Conservation (phyloP, 345 rosid species). For the Turritis glabra region DNA sequence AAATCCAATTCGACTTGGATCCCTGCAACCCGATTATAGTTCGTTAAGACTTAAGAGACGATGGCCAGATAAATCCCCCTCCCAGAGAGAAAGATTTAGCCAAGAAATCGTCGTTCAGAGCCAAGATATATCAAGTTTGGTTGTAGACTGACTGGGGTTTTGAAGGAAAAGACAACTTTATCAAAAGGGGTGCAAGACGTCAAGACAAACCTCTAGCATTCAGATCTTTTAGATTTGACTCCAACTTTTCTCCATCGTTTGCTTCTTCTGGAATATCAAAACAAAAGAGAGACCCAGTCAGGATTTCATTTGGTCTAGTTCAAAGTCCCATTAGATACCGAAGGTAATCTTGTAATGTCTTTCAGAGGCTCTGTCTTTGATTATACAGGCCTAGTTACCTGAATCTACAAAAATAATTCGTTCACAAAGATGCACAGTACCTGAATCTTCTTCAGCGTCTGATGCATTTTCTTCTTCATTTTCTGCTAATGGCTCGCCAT, state of each 20-base stretch:
- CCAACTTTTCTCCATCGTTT: constrained; percentile 59
- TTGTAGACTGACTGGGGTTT: neutral
- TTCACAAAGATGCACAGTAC: constrained; percentile 42
- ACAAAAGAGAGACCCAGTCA: neutral
- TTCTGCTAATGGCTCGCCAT: constrained; percentile 53
- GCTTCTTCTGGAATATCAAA: constrained; percentile 45
- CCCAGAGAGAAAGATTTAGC: neutral
- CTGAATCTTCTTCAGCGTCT: constrained; percentile 67
- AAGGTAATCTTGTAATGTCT: neutral
- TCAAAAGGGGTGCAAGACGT: neutral
- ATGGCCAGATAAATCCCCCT: neutral
- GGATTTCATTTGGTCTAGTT: constrained; percentile 3
- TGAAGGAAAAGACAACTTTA: constrained; percentile 6
- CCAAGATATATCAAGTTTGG: neutral
- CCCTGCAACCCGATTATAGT: constrained; percentile 38
- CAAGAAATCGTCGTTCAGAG: neutral
- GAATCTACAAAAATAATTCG: neutral
- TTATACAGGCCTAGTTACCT: constrained; percentile 13
- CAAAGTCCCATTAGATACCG: neutral
- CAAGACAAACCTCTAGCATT: constrained; percentile 63
- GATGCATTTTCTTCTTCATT: constrained; percentile 67
- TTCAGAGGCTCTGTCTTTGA: neutral
- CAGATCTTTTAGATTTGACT: constrained; percentile 65
- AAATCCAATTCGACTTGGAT: constrained; percentile 77
- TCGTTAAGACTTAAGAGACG: neutral